These are phyloP conservation scores for Barbatosphaeria neglecta DNA, from an alignment of 495 filamentous ascomycete genomes.

Conservation along the genomic window DNA sequence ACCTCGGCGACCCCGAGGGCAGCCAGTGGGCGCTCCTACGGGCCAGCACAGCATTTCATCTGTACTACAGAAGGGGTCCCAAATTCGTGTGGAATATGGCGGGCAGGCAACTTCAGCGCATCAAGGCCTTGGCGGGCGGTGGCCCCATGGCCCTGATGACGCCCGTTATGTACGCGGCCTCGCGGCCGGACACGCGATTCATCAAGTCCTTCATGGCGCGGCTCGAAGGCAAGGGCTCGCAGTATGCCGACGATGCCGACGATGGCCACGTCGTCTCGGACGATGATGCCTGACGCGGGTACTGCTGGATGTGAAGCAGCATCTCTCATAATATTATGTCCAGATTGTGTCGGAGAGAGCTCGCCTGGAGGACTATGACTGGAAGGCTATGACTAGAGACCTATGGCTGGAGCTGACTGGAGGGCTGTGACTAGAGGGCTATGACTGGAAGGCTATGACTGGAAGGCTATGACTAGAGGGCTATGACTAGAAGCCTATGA, in stretches of 20 bases:
- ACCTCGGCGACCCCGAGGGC: slow-evolving; percentile 27
- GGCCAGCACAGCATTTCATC: slow-evolving; percentile 49
- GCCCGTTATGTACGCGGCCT: slow-evolving; percentile 35
- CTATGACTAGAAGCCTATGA: too few relatives aligned
- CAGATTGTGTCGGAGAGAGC: too few relatives aligned
- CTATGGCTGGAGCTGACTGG: too few relatives aligned
- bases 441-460: too few relatives aligned
- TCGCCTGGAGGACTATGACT: too few relatives aligned
- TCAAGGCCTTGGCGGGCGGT: slow-evolving; percentile 41
- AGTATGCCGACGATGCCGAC: slow-evolving; percentile 5
- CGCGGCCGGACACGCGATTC: slow-evolving; percentile 24
- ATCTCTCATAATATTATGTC: too few relatives aligned
- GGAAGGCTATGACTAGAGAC: too few relatives aligned
- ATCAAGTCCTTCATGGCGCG: slow-evolving; percentile 18
- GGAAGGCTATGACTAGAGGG: too few relatives aligned
- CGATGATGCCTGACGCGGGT: slow-evolving; percentile 1
- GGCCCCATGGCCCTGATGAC: slow-evolving; percentile 13
- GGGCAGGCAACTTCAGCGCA: slow-evolving; percentile 47
- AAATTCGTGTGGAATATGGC: slow-evolving; percentile 52
- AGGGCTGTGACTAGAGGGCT: too few relatives aligned
- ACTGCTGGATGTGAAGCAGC: neutral
- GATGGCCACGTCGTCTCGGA: neutral
- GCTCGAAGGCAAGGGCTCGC: slow-evolving; percentile 11
- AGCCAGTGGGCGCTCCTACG: slow-evolving; percentile 46
- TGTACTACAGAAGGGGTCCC: slow-evolving; percentile 19